A percentile compares a stretch with the other conserved stretches of the same genome.
Evolutionary conservation across 495 filamentous ascomycete genomes (phyloP).

Genomic region (Tuber borchii): DNA sequence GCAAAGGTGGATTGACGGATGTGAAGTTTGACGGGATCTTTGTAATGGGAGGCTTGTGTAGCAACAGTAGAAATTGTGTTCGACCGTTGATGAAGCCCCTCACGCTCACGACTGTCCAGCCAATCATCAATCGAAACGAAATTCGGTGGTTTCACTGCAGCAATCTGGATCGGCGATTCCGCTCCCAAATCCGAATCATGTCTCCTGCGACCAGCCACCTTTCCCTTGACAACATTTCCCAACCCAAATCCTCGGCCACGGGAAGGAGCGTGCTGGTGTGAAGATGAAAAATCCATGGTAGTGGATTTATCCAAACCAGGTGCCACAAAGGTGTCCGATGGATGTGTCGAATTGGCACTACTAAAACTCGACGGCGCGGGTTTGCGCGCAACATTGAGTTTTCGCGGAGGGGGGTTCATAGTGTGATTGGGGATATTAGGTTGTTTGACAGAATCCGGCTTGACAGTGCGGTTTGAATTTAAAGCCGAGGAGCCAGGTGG

Average conservation of each 20-base stretch:
- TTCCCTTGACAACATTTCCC: slow-evolving; percentile 36
- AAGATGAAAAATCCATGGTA: background rate
- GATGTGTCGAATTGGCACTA: slow-evolving; percentile 13
- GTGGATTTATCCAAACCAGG: background rate
- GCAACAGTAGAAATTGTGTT: slow-evolving; percentile 30
- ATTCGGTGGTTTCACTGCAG: slow-evolving; percentile 31
- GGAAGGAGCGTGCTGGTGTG: background rate
- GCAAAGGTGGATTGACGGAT: slow-evolving; percentile 38
- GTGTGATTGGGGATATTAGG: background rate
- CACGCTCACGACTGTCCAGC: slow-evolving; percentile 34
- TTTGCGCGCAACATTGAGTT: slow-evolving; percentile 20
- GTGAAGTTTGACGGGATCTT: slow-evolving; percentile 24
- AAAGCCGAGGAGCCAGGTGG: slow-evolving; percentile 9
- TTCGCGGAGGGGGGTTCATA: slow-evolving; percentile 24
- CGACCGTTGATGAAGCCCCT: slow-evolving; percentile 31
- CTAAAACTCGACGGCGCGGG: slow-evolving; percentile 21
- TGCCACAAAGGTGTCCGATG: background rate
- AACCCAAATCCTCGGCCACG: slow-evolving; percentile 27
- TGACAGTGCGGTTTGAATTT: slow-evolving; percentile 7
- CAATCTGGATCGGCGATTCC: slow-evolving; percentile 20
- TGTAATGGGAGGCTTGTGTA: slow-evolving; percentile 24
- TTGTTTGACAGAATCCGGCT: background rate
- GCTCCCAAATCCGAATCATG: background rate
- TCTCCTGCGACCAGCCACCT: slow-evolving; percentile 25
- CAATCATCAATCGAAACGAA: slow-evolving; percentile 41